phyloP scores from a whole-genome alignment of 2,329 filamentous ascomycete species.

The Beauveria varroae region DNA sequence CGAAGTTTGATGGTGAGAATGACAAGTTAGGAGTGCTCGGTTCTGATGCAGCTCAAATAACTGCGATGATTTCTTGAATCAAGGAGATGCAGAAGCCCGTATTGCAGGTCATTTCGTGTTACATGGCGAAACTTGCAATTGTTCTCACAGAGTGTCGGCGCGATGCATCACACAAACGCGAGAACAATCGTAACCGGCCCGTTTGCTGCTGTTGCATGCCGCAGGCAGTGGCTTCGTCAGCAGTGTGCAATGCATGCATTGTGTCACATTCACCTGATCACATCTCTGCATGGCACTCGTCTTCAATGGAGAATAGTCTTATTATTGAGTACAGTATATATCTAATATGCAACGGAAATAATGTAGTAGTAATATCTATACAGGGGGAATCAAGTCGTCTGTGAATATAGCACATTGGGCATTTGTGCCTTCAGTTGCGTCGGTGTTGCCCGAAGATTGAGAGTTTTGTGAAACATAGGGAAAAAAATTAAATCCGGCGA shows the following conservation, averaged over 20 bases:
- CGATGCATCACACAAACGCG: not conserved
- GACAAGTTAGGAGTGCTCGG: not conserved
- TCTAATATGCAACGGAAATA: not conserved
- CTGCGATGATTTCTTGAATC: not conserved
- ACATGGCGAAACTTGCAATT: not conserved
- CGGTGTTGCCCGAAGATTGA: not conserved
- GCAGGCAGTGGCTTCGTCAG: not conserved
- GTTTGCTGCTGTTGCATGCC: not conserved
- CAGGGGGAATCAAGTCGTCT: not conserved
- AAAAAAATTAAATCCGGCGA: not conserved
- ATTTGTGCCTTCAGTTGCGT: not conserved
- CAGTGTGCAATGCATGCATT: not conserved
- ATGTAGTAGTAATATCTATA: not conserved
- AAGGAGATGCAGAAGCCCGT: not conserved
- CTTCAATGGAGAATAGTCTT: not conserved
- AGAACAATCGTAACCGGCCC: conserved; percentile 6
- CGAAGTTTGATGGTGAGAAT: too few relatives aligned
- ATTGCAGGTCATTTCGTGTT: not conserved
- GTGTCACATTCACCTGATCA: not conserved
- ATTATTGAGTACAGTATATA: not conserved
- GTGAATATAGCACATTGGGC: not conserved
- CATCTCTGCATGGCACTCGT: not conserved
- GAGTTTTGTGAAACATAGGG: not conserved
- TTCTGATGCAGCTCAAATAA: not conserved
- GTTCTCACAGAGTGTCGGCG: not conserved